Conservation (phyloP, 352 stramenopile genomes). For the Nothophytophthora sp. region DNA sequence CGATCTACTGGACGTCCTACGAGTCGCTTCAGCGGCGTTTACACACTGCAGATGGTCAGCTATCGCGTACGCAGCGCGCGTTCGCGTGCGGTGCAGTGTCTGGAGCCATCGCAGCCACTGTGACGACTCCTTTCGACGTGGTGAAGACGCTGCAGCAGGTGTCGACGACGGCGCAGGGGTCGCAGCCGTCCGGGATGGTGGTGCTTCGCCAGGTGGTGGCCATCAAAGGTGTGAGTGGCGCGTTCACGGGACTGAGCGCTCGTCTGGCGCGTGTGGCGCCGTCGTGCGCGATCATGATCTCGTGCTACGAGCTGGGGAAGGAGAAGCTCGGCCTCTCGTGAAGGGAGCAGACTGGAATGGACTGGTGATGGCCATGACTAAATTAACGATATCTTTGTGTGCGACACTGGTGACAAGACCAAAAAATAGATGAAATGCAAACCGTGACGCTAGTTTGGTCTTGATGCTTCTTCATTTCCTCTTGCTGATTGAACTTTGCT, state of each 20-base stretch:
- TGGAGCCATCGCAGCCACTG: slow-evolving; percentile 85
- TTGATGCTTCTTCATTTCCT: too few species aligned
- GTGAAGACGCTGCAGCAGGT: slow-evolving; percentile 94
- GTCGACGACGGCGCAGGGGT: slow-evolving; percentile 33
- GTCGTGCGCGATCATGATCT: slow-evolving; percentile 90
- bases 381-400: too few species aligned
- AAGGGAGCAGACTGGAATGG: slow-evolving; percentile 4
- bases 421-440: too few species aligned
- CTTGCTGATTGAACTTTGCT: too few species aligned
- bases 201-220: slow-evolving; percentile 57
- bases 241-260: slow-evolving; percentile 68
- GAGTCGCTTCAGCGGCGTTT: slow-evolving; percentile 70
- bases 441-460: too few species aligned
- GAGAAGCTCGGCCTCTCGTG: slow-evolving; percentile 59
- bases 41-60: slow-evolving; percentile 3
- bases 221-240: slow-evolving; percentile 43
- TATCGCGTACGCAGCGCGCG: slow-evolving; percentile 66
- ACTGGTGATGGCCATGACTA: slow-evolving; percentile 9
- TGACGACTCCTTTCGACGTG: slow-evolving; percentile 96
- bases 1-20: slow-evolving; percentile 94
- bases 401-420: too few species aligned
- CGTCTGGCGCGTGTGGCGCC: slow-evolving; percentile 69
- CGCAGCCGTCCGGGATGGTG: slow-evolving; percentile 32
- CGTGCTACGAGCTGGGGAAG: slow-evolving; percentile 82
- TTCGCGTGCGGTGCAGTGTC: slow-evolving; percentile 88